Base-by-base conservation (phyloP, 257 asterid species). In the Catharanthus roseus region DNA sequence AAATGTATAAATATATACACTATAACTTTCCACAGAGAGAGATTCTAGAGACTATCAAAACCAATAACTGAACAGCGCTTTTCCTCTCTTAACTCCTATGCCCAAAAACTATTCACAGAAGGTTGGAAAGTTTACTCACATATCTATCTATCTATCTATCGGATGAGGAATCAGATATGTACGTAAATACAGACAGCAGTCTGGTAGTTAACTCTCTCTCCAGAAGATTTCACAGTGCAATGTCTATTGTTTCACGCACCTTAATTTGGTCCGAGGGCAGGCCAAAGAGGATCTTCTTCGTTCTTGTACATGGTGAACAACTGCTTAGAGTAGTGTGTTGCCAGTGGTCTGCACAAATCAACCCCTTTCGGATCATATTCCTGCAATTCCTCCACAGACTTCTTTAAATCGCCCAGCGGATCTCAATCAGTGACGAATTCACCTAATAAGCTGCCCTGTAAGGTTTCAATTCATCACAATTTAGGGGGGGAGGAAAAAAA, bases 371-470 rank as follows among this genome's bases (percentile, higher is more conserved):
- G 67, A 41, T 85, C 41, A 73, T 78, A 72, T 44, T 67, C 80
- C 65, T 67, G 57, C 75, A 89, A 81, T 73, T 89, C 91, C 57
- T 87, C 73, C 72, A 79, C 86, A 0, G 87, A 55, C 76, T 84
- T 89, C 41, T 2, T 75, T 73, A 83, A 31, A 55, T 84, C 90
- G 21, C 83, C 79, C 16, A 80, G 55, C 15, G 84, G 84, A 64
- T 86, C 81, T 69, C 86, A 83, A 53, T 72, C 84, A 4, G 86
- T 86, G 24, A 89, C 88, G 80, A 89, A 87, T 74, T 87, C 85
- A 10, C 83, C 90, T 82, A 89, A 80, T 23, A 36, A 67, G 70
- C 85, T 85, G 72, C 93, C 96, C 93, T 89, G 82, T 51, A 79
- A 73, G 36, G n/a, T 74, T 44, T 45, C 26, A 71, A 62, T 19